Percentiles rank a stretch among this genome's conserved stretches.
These are phyloP conservation scores for Luffa aegyptiaca DNA, from an alignment of 306 rosid genomes.

Conservation along the genomic window DNA sequence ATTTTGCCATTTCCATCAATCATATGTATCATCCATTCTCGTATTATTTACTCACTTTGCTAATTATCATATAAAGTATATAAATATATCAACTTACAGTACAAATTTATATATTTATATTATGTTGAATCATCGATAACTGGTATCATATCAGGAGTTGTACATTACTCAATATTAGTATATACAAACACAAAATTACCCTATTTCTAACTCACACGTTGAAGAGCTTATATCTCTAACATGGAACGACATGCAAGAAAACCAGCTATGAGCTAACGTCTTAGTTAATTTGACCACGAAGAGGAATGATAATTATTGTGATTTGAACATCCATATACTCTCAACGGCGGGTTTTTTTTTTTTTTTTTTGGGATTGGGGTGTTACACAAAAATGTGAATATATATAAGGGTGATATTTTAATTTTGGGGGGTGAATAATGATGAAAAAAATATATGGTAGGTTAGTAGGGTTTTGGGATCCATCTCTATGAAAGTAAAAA, in stretches of 20 bases:
- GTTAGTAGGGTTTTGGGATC: conserved; percentile 31
- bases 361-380: too few relatives aligned
- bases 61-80: not conserved
- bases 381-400: too few relatives aligned
- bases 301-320: too few relatives aligned
- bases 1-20: not conserved
- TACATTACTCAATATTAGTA: not conserved
- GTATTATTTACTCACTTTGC: not conserved
- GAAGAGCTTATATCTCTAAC: too few relatives aligned
- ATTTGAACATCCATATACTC: too few relatives aligned
- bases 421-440: not conserved
- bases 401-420: too few relatives aligned
- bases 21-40: not conserved
- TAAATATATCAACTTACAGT: not conserved
- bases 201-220: not conserved
- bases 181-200: not conserved
- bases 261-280: too few relatives aligned
- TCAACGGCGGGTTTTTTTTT: too few relatives aligned
- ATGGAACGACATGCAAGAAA: too few relatives aligned
- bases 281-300: too few relatives aligned
- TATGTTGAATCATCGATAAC: too few relatives aligned
- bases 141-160: not conserved
- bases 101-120: too few relatives aligned
- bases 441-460: conserved; percentile 14
- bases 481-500: conserved; percentile 49